Base-by-base conservation (phyloP, 257 asterid species). In the Lantana camara region DNA sequence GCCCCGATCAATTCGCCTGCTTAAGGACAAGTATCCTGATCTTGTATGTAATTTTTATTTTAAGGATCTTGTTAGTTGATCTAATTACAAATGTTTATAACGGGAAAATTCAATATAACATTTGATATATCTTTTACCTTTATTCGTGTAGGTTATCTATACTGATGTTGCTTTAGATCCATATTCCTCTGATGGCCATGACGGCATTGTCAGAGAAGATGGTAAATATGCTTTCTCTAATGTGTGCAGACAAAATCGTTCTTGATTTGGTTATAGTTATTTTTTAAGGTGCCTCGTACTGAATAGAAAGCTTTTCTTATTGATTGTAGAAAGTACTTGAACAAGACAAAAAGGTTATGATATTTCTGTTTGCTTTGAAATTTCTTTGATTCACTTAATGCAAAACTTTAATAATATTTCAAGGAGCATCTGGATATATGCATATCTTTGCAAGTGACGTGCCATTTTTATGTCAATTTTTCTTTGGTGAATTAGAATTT, bases 141-240 rank as follows among this genome's bases (percentile, higher is more conserved):
- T 60, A 49, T 46, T 40, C 69, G 16, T 34, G 67, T 76, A 93
- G 97, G 79, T 87, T 64, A 84, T 93, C 66, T 93, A 90, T 66
- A 93, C 99, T 10, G 97, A 93, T 73, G 96, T 93, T 77, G 96
- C 97, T 70, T 75, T 93, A 67, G 97, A 93, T 82, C 97, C 97
- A 49, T 90, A 93, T 79, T 90, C 97, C 49, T 93, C 99, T 34
- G 99, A 93, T 57, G 99, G 99, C 53, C 99, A 93, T 73, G 99
- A 93, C 70, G 99, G 99, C 53, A 93, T 93, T 42, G 99, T 90
- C 51, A 78, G 99, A 72, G 99, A 93, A 81, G 99, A 93, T 70
- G 99, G 99, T 93, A 83, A 72, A 67, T 46, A 37, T 38, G 17
- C 7, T 64, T 71, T 30, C 2, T 50, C 22, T 46, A 3, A 6